Conservation (phyloP, 768 basidiomycete species). For the Dacryopinax primogenitus region DNA sequence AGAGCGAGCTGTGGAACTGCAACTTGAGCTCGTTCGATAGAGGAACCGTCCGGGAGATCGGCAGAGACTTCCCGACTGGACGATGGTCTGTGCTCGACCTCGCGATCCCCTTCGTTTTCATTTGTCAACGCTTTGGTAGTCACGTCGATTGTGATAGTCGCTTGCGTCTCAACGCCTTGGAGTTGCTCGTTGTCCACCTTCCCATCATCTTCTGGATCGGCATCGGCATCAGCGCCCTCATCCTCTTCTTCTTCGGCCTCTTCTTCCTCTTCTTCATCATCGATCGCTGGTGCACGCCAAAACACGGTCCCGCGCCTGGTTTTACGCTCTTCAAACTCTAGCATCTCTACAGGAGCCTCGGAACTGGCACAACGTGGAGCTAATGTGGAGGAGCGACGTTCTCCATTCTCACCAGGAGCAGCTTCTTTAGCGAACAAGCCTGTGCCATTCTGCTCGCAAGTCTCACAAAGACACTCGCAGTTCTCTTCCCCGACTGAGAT, state of each 20-base stretch:
- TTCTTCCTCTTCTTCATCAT: slow-evolving; percentile 18
- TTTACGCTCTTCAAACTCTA: slow-evolving; percentile 1
- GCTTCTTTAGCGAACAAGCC: slow-evolving; percentile 47
- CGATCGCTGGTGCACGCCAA: slow-evolving; percentile 18
- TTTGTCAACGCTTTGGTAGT: slow-evolving; percentile 16
- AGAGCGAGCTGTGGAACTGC: not conserved
- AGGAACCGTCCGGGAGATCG: slow-evolving; percentile 23
- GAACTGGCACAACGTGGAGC: not conserved
- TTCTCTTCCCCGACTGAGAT: slow-evolving; percentile 53
- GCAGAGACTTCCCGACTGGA: slow-evolving; percentile 22
- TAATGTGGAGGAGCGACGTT: not conserved
- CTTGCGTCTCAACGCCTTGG: not conserved
- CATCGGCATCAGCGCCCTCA: slow-evolving; percentile 11
- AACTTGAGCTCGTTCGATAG: slow-evolving; percentile 14
- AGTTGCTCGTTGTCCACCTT: not conserved
- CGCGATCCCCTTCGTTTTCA: slow-evolving; percentile 22
- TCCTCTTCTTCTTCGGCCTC: slow-evolving; percentile 12
- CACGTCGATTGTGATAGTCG: not conserved
- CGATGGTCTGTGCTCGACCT: slow-evolving; percentile 23
- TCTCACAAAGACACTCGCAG: slow-evolving; percentile 71
- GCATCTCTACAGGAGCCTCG: not conserved
- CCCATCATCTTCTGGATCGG: slow-evolving; percentile 10
- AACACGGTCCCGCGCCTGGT: slow-evolving; percentile 4
- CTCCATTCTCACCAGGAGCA: not conserved
- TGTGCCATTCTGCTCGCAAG: slow-evolving; percentile 60